Evolutionary conservation across 768 basidiomycete genomes (phyloP).

Genomic region (Hypholoma fasciculare): DNA sequence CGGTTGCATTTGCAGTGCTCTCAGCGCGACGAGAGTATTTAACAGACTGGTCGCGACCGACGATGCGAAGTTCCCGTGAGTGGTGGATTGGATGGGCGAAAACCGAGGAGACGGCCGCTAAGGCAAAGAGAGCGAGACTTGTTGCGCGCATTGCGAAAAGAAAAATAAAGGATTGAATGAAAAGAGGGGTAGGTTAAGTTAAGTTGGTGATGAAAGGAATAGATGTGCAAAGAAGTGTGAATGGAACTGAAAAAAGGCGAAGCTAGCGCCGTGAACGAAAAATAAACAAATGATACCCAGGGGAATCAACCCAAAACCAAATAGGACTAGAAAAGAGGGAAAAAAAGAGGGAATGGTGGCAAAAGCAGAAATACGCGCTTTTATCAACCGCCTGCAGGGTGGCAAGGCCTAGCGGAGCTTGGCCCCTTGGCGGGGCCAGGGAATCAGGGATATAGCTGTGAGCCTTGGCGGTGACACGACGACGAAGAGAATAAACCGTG

Average conservation of each 20-base stretch:
- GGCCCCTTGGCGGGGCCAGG: conserved; percentile 1
- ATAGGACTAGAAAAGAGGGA: neutral
- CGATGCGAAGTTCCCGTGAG: conserved; percentile 16
- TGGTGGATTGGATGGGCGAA: conserved; percentile 20
- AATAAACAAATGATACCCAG: conserved; percentile 1
- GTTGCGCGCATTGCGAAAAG: conserved; percentile 15
- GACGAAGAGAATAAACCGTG: too few relatives aligned
- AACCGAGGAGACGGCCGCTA: conserved; percentile 15
- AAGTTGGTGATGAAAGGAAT: neutral
- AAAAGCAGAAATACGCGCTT: neutral
- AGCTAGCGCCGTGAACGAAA: conserved; percentile 20
- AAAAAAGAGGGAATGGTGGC: conserved; percentile 3
- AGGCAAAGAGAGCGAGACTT: conserved; percentile 10
- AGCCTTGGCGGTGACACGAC: conserved; percentile 4
- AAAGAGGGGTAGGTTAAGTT: conserved; percentile 7
- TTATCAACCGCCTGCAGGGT: neutral
- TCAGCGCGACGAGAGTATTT: conserved; percentile 4
- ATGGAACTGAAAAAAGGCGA: conserved; percentile 15
- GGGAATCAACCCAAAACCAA: conserved; percentile 6
- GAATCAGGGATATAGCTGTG: neutral
- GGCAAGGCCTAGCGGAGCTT: neutral
- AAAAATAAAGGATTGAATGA: conserved; percentile 7
- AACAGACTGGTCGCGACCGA: conserved; percentile 16
- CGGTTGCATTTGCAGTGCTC: neutral
- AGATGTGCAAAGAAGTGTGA: conserved; percentile 1